Evolutionary conservation across 352 stramenopile genomes (phyloP), one percentile per base, ranked within the genome.

Genomic region (Thalassiosira ordinaria): DNA sequence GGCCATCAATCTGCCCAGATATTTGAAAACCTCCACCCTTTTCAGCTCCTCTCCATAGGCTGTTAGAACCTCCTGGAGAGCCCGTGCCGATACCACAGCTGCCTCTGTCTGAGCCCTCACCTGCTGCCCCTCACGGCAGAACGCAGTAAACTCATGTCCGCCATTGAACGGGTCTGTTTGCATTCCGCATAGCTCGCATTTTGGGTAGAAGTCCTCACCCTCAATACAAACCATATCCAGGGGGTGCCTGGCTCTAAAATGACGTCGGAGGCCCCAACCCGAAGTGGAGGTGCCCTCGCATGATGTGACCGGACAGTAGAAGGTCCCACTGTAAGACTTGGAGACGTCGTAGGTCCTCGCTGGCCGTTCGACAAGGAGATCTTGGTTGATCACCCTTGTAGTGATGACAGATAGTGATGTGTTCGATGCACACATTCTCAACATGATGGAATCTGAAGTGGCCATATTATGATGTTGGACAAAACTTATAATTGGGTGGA

Each of bases 11-110:
- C 60, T 16, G 5, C 60, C 53, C 7, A 79, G 46, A 51, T 73
- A 79, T 29, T 73, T 60, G 26, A 79, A 72, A 16, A 78, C 53
- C 9, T 57, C 47, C 27, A 69, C 51, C 59, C 49, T 35, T 64
- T 78, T 51, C 20, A 64, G 29, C 18, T 35, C 1, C 4, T 61
- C 47, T 14, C 47, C 31, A 29, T 56, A 39, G 18, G 11, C 24
- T 1, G 20, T 24, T 18, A 70, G 59, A 7, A 7, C 5, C 18
- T 59, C 14, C 20, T 47, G 18, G 29, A 70, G 44, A 4, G 46
- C 41, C 8, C 24, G 1, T 7, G 49, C 16, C 6, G 61, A 55
- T 8, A 31, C 27, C 20, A n/a, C 41, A 2, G 46, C 61, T 33
- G 29, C 24, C 41, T 46, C 41, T 18, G 27, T 31, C 7, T 68